Evolutionary conservation across 305 asterid genomes (phyloP), one percentile per base, ranked within the genome.

Genomic region (Striga hermonthica): DNA sequence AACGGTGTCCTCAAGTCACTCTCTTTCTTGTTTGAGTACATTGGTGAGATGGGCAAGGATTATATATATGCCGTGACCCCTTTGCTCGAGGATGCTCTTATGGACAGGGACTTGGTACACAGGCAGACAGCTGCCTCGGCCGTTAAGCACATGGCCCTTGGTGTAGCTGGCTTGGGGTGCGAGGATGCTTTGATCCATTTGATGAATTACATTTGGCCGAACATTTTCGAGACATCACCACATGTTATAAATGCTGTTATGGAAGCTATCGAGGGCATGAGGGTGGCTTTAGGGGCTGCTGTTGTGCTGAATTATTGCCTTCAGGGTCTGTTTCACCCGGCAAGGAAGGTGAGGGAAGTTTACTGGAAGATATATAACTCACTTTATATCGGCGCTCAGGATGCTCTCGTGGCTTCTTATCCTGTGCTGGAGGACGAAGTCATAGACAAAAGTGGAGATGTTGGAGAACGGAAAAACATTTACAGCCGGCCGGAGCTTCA

Each of bases 1-100:
- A 92, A 92, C 22, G 98, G 98, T 70, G 98, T 92, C 54, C 70
- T 92, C 70, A 92, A 92, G 72, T 89, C 97, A 0, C 89, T 92
- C 8, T 89, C 98, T 0, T 92, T 92, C 74, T 83, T 92, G 60
- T 92, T 89, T 5, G 98, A 92, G 76, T 92, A 92, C 69, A 92
- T 92, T 10, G 98, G 98, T n/a, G 98, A 92, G 76, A 89, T 92
- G 98, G 98, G 98, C 4, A 92, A 92, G 62, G 98, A 92, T 74
- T 92, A 92, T 77, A 91, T 91, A 71, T 91, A 91, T 28, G 98
- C 97, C 0, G 98, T 89, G 61, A 91, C 98, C 16, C 98, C 98
- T 8, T 69, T 87, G 65, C 85, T 91, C 0, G 98, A 91, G 78
- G 98, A 91, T 76, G 98, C 98, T n/a, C 84, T 91, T 9, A 91